Percentiles rank a stretch among this genome's conserved stretches.
These are phyloP conservation scores for Dipodascus geniculatus DNA, from an alignment of 805 yeast genomes.

Conservation along the genomic window DNA sequence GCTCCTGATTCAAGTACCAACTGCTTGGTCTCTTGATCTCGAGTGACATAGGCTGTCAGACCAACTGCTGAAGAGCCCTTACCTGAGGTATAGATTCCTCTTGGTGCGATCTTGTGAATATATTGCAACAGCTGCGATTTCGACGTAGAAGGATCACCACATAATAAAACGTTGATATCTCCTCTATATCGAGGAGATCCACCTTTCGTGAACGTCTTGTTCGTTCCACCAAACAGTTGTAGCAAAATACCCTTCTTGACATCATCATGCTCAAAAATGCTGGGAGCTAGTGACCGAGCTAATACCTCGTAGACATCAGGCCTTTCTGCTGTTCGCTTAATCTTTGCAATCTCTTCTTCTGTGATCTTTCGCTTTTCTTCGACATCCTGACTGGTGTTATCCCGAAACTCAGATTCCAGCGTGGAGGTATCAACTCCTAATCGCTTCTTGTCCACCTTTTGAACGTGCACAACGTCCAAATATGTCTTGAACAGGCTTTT, in stretches of 20 bases:
- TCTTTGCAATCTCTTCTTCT: constrained; percentile 55
- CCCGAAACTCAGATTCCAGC: constrained; percentile 18
- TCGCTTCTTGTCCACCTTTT: constrained; percentile 71
- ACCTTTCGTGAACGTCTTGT: constrained; percentile 77
- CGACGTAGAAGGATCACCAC: constrained; percentile 98
- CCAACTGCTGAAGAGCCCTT: constrained; percentile 99
- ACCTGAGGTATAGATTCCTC: constrained; percentile 97
- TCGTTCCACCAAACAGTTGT: constrained; percentile 92
- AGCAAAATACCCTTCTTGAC: constrained; percentile 89
- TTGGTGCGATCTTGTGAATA: constrained; percentile 94
- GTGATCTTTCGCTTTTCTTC: constrained; percentile 64
- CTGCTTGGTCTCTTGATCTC: constrained; percentile 90
- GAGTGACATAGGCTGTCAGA: constrained; percentile 89
- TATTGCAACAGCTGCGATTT: constrained; percentile 91
- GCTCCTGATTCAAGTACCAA: constrained; percentile 94
- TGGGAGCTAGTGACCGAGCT: constrained; percentile 91
- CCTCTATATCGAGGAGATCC: constrained; percentile 82
- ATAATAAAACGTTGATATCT: constrained; percentile 77
- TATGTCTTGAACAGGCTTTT: constrained; percentile 84
- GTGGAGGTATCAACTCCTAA: constrained; percentile 74
- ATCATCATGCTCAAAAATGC: constrained; percentile 91
- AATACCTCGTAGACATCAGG: constrained; percentile 75
- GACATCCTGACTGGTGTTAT: constrained; percentile 42
- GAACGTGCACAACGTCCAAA: constrained; percentile 86
- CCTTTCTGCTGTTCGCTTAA: constrained; percentile 50